Base-by-base conservation (phyloP, 73 alveolate genomes). In the Paramecium octaurelia region DNA sequence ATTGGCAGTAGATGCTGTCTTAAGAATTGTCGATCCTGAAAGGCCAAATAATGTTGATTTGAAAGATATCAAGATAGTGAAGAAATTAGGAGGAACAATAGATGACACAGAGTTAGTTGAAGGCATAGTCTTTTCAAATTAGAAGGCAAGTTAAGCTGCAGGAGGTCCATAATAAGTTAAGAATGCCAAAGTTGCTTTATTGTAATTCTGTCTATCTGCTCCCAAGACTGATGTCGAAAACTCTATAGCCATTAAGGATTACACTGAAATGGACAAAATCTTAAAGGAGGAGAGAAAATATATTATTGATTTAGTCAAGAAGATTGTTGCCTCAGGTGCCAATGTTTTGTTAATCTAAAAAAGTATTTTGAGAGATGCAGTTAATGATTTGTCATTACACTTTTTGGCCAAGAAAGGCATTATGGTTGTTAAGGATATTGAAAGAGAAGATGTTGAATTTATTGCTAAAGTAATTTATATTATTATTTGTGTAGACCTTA, bases 151-250 rank as follows among this genome's bases (percentile, higher is more conserved):
- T 71, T 97, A 94, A 92, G 94, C 96, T 70, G 99, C 99, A 20
- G 99, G 99, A 71, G 99, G 99, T 64, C 99, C 99, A 9, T 31
- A 98, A 20, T 97, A 97, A 94, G 86, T 98, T 24, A 95, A 93
- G 89, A 95, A 98, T 87, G 99, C 99, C 24, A 98, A 99, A 93
- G 97, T 99, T 58, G 99, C 99, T 40, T 96, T 99, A 38, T 97
- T 99, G 83, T 99, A 99, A 96, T 98, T 99, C 99, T 98, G 99
- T 76, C 97, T 99, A 42, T 96, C 99, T 21, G 98, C 99, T 48
- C 99, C 99, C 27, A 99, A 99, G 94, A 98, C 99, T 38, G 99
- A 99, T 92, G 97, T 98, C 97, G 99, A 99, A 93, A 98, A 97
- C 95, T 95, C 97, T 93, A 96, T 95, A 58, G 95, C 88, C 68